Evolutionary conservation across 352 stramenopile genomes (phyloP).

Genomic region (Phytopythium cucurbitacearum): DNA sequence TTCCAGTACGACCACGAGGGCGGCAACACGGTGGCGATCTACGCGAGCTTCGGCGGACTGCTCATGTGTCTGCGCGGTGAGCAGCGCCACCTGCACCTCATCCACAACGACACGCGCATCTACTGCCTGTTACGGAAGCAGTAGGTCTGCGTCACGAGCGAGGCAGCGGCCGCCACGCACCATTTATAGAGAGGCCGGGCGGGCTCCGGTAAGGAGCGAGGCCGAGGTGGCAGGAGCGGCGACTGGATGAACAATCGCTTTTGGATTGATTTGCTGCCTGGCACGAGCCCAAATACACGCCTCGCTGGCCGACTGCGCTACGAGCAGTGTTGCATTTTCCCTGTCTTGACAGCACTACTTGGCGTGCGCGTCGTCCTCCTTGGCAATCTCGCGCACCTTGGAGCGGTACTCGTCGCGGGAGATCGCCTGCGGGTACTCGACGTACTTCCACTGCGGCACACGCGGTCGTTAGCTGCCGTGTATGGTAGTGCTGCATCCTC

Average conservation of each 20-base stretch:
- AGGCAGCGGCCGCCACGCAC: not conserved
- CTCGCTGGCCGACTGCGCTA: not conserved
- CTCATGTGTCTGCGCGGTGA: conserved; percentile 97
- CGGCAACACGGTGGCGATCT: conserved; percentile 92
- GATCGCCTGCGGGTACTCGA: conserved; percentile 76
- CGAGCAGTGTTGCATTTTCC: not conserved
- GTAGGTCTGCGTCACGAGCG: conserved; percentile 23
- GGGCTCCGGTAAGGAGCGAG: too few species aligned
- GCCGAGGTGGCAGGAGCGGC: too few species aligned
- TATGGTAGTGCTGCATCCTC: too few species aligned
- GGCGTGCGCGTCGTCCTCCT: conserved; percentile 35
- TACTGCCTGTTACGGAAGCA: conserved; percentile 91
- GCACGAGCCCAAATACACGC: not conserved
- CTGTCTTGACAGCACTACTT: conserved; percentile 1
- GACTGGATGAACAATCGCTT: too few species aligned
- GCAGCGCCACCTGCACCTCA: conserved; percentile 95
- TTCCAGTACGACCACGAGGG: conserved; percentile 97
- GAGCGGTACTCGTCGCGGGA: conserved; percentile 73
- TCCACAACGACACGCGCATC: conserved; percentile 96
- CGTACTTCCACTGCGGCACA: conserved; percentile 71
- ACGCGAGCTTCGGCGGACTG: conserved; percentile 95
- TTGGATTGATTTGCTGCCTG: too few species aligned
- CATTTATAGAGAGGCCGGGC: not conserved
- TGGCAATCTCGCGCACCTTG: conserved; percentile 69
- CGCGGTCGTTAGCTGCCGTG: not conserved